A percentile compares a stretch with the other conserved stretches of the same genome.
Conservation (phyloP, 495 filamentous ascomycete species). For the Amphirosellinia nigrospora region DNA sequence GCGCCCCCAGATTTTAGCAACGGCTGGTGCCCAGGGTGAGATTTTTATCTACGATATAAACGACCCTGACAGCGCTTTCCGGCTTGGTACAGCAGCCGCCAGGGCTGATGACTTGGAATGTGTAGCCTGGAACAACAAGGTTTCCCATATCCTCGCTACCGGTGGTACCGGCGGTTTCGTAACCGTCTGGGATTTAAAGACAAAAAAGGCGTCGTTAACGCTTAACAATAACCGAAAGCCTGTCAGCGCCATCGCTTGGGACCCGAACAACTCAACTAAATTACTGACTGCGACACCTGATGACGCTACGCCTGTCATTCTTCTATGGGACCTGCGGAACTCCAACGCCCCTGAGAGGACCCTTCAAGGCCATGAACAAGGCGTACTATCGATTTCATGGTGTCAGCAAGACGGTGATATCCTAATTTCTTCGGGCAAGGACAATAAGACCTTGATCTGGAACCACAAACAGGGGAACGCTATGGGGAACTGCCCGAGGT, state of each 20-base stretch:
- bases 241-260: conserved; percentile 96
- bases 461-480: conserved; percentile 84
- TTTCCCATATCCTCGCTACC: conserved; percentile 92
- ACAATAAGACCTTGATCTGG: conserved; percentile 95
- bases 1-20: conserved; percentile 88
- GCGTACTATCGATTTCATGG: conserved; percentile 94
- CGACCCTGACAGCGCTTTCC: conserved; percentile 84
- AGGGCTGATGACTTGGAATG: conserved; percentile 93
- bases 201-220: conserved; percentile 93
- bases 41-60: conserved; percentile 94
- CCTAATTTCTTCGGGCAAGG: conserved; percentile 92
- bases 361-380: conserved; percentile 86
- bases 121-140: conserved; percentile 98
- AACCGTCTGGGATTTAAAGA: conserved; percentile 98
- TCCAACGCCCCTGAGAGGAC: conserved; percentile 92
- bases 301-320: conserved; percentile 85
- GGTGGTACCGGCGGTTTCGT: conserved; percentile 95
- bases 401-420: conserved; percentile 90
- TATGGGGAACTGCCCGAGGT: conserved; percentile 96
- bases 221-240: conserved; percentile 94
- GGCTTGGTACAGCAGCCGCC: conserved; percentile 84
- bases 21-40: conserved; percentile 93
- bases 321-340: conserved; percentile 94
- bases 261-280: conserved; percentile 91
- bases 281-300: conserved; percentile 91